Evolutionary conservation across 805 yeast genomes (phyloP), one percentile per base, ranked within the genome.

Genomic region (Candida khao-thaluensis): DNA sequence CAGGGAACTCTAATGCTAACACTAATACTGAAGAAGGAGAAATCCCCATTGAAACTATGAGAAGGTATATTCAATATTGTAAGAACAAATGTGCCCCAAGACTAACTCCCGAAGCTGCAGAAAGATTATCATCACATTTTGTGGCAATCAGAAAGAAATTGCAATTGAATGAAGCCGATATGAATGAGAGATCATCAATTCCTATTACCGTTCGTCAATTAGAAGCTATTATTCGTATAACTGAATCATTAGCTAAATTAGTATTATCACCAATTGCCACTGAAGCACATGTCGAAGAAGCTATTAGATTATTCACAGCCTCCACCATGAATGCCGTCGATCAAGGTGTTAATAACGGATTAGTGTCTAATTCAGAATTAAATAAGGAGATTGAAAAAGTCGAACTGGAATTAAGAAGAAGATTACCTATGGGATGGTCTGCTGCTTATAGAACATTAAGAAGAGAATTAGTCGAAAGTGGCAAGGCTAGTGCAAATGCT

Each of bases 141-240:
- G 96, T 93, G 26, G 82, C 85, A 31, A 89, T 93, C 51, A 75
- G 99, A 58, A 82, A 84, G 52, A 81, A 81, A 44, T 82, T 93
- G 40, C 89, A 86, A 49, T 74, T 79, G 42, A 83, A 79, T 52
- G 99, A 93, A 67, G 69, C 80, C 12, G 81, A 81, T 47, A 80
- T 89, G 47, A 82, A 88, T 45, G 96, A 85, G 57, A 75, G 97
- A 52, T 89, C 97, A 1, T 84, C 96, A 1, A 93, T 93, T 54
- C 99, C 99, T 21, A 91, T 93, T 56, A 93, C 99, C 0, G 81
- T 93, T 31, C 89, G 99, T 74, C 99, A 93, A 69, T 74, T 93
- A 45, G 99, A 93, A 65, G 99, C 99, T 27, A 87, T 93, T 52
- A 80, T 93, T 35, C 90, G 99, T 69, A 93, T 93, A 39, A 79